Evolutionary conservation across 1,284 basidiomycete genomes (phyloP).

Genomic region (Wallemia hederae): DNA sequence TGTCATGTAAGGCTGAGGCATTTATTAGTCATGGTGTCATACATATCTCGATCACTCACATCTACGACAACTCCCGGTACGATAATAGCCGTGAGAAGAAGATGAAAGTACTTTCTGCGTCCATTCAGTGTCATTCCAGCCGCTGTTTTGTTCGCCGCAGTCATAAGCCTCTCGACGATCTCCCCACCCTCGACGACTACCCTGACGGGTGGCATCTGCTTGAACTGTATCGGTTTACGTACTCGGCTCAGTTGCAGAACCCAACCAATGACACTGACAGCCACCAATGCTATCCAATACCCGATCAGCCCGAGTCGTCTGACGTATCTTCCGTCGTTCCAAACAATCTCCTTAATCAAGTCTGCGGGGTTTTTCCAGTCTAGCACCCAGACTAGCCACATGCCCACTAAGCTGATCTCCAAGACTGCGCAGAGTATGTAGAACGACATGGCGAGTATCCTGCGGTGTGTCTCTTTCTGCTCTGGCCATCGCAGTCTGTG

Average conservation of each 20-base stretch:
- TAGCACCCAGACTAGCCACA: conserved; percentile 75
- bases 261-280: conserved; percentile 72
- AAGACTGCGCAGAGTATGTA: conserved; percentile 49
- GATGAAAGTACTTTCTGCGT: conserved; percentile 93
- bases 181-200: neutral
- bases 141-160: conserved; percentile 58
- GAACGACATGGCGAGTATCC: conserved; percentile 59
- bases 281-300: conserved; percentile 60
- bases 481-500: conserved; percentile 65
- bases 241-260: conserved; percentile 53
- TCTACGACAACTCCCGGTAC: conserved; percentile 73
- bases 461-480: conserved; percentile 56
- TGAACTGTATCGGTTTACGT: conserved; percentile 27
- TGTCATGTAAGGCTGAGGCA: conserved; percentile 59
- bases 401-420: conserved; percentile 56
- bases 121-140: conserved; percentile 76
- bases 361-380: conserved; percentile 61
- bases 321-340: conserved; percentile 44
- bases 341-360: conserved; percentile 43
- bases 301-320: conserved; percentile 44
- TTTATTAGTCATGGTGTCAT: conserved; percentile 1
- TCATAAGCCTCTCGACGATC: conserved; percentile 28
- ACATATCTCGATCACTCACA: conserved; percentile 23
- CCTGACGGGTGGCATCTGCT: conserved; percentile 1
- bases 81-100: conserved; percentile 80